phyloP scores from a whole-genome alignment of 805 yeast genomes.

The Cyberlindnera euphorbiiphila region DNA sequence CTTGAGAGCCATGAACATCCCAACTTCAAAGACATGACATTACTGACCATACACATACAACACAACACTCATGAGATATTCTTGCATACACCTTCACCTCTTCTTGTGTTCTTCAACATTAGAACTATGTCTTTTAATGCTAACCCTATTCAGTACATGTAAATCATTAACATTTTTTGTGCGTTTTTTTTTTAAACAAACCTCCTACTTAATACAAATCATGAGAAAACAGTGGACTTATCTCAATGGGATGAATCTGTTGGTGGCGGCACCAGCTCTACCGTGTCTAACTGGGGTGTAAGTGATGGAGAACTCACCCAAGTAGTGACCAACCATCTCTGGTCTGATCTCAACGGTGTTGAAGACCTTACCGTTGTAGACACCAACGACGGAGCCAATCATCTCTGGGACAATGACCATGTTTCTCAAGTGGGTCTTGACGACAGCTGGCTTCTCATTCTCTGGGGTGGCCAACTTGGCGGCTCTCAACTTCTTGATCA shows the following conservation, averaged over 20 bases:
- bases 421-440: slow-evolving; percentile 99
- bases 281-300: slow-evolving; percentile 99
- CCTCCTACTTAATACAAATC: slow-evolving; percentile 22
- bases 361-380: slow-evolving; percentile 99
- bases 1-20: slow-evolving; percentile 48
- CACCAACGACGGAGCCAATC: slow-evolving; percentile 98
- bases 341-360: slow-evolving; percentile 98
- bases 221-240: slow-evolving; percentile 29
- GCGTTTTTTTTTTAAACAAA: slow-evolving; percentile 6
- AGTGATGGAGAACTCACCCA: slow-evolving; percentile 99
- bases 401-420: slow-evolving; percentile 98
- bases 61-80: neutral
- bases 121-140: too few species aligned
- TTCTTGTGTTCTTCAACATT: neutral
- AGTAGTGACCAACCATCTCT: slow-evolving; percentile 99
- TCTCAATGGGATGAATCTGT: slow-evolving; percentile 70
- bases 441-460: slow-evolving; percentile 95
- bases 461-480: slow-evolving; percentile 87
- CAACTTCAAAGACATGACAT: slow-evolving; percentile 3
- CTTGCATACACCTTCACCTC: neutral
- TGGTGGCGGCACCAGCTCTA: slow-evolving; percentile 82
- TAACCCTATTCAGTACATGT: too few species aligned
- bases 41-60: too few species aligned
- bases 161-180: slow-evolving; percentile 21
- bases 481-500: slow-evolving; percentile 96